Evolutionary conservation across 768 basidiomycete species (phyloP), one percentile per base, ranked within the genome.

Genomic region (Rhodotorula sphaerocarpa): DNA sequence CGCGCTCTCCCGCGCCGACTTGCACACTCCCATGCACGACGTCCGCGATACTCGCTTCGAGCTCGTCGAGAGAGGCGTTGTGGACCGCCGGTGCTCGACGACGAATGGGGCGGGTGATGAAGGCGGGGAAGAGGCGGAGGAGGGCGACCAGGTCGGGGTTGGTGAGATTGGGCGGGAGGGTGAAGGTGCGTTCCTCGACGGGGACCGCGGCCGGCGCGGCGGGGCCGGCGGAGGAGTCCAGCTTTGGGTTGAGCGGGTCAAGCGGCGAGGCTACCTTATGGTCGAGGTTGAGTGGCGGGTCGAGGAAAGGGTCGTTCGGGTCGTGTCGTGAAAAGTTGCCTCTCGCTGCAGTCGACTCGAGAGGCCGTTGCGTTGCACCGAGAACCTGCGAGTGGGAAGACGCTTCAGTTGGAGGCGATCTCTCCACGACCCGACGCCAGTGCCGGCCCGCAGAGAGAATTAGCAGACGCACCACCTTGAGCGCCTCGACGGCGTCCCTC

Each of bases 61-160:
- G 39, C 5, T 28, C 2, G 1, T 3, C 20, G n/a, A n/a, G n/a
- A 3, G 27, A 18, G n/a, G 41, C 28, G 7, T 15, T 3, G 3
- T 11, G 12, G 21, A 3, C 16, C 25, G 52, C 5, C 65, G 58
- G n/a, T 57, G 44, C 33, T 7, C 20, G 1, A 14, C 46, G 18
- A 10, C 31, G 34, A 3, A 59, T 39, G 2, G 59, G 60, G 14
- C 34, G 5, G 7, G 57, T 23, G 33, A 70, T 57, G 34, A 64
- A 68, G 21, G 45, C 31, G 10, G 70, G 70, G 31, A 70, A 70
- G 42, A 69, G 39, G 14, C 46, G 33, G 31, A 48, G 46, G 39
- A 70, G 61, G 5, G 61, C 5, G 9, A 46, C 57, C 4, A 60
- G 51, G n/a, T 70, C 70, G 25, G 70, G 66, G 50, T 68, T 57